Base-by-base conservation (phyloP, 2,329 filamentous ascomycete genomes). In the Aureobasidium leucospermi region DNA sequence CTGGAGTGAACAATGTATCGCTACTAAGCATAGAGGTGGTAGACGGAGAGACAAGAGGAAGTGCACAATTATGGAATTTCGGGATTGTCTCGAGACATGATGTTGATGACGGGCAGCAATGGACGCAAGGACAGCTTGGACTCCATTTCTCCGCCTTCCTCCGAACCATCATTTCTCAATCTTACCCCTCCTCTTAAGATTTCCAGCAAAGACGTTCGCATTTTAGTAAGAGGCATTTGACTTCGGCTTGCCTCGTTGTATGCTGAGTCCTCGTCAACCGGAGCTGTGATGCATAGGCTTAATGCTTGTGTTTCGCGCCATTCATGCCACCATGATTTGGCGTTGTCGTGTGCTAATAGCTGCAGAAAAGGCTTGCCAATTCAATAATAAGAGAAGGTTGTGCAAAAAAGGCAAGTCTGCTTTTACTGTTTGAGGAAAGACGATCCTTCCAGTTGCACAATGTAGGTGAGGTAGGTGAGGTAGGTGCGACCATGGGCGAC, bases 101-200 rank as follows among this genome's bases (percentile, higher is more conserved):
- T 19, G 1, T 19, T 19, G 19, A 19, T 19, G 19, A 19, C 19
- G 19, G 19, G 52, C 52, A 56, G n/a, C n/a, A n/a, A 56, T 56
- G 52, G 38, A 19, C 19, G 19, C 19, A 29, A 41, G 41, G 32
- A 41, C 34, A 9, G 48, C 9, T 39, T n/a, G 38, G 16, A 28
- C 28, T 23, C 39, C 52, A 45, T 56, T 45, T 56, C 52, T 56
- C 52, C 52, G 52, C 52, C n/a, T 29, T 55, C 29, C 23, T n/a
- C 10, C 51, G 2, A 34, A 13, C 39, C 19, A 16, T 55, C 39
- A 4, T 19, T 2, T 19, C 19, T 19, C 19, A 19, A 19, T 19
- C 19, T 19, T 2, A 19, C 19, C 2, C 19, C 19, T 19, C 19
- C 19, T 19, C 19, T 1, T 19, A 19, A 19, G 1, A 19, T 19